Evolutionary conservation across 345 rosid genomes (phyloP), one percentile per base, ranked within the genome.

Genomic region (Salix exigua): DNA sequence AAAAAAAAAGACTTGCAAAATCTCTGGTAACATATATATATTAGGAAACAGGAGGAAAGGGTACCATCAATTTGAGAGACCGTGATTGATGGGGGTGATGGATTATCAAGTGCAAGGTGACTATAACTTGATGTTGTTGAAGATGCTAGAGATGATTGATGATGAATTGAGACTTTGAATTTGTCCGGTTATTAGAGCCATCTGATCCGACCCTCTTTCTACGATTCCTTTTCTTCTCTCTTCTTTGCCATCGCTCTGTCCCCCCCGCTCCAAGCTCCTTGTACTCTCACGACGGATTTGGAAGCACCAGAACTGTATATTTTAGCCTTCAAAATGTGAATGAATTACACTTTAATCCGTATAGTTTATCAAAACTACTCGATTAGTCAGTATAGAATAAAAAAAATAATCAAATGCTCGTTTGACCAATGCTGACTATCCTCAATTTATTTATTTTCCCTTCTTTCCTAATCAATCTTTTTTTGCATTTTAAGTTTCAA

Each of bases 181-280:
- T 72, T 83, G 86, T 6, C 91, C 87, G 35, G 88, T 86, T 77
- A 89, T 89, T 68, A 89, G 55, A 8, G 88, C 91, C 76, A 89
- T 31, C 55, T 89, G 86, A 79, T 89, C 93, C 18, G 84, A 80
- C 60, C 93, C 88, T 69, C 88, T 68, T 73, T 88, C 90, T 79
- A 84, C 50, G 48, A 89, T 89, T 79, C 35, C 85, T 69, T 83
- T 80, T 66, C 90, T 82, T 53, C 93, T 82, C 77, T 75, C 89
- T 73, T 85, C 85, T 67, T 84, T 79, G 66, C 74, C 30, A 42
- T 66, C 48, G 76, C 68, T 66, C 55, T 26, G 5, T n/a, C 35
- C n/a, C 33, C 48, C 25, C 62, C 26, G n/a, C 46, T 44, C 48
- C 40, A 19, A n/a, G 26, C 21, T 4, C 40, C 26, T 19, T 33